These are phyloP conservation scores for Suhomyces taliae DNA, from an alignment of 1,139 yeast genomes.

Conservation along the genomic window DNA sequence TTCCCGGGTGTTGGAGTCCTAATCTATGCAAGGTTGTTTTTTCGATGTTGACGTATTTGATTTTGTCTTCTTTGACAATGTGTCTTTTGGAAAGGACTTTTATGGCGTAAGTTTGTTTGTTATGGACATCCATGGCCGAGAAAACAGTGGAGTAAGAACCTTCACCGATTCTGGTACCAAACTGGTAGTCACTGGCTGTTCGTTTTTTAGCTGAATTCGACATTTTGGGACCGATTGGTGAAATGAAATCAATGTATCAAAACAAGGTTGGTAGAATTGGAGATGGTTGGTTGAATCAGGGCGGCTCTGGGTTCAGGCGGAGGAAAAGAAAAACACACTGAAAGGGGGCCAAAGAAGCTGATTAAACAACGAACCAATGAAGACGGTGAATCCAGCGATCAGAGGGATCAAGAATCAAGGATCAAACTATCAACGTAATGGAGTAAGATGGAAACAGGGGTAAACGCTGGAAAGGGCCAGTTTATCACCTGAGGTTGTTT, in stretches of 20 bases:
- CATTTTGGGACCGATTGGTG: background rate
- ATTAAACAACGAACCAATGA: no score
- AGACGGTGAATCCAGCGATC: no score
- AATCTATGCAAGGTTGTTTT: conserved; percentile 71
- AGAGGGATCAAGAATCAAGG: no score
- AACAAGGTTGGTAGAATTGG: background rate
- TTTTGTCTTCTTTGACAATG: conserved; percentile 75
- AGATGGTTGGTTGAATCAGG: background rate
- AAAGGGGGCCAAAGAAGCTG: no score
- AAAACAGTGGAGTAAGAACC: conserved; percentile 81
- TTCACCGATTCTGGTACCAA: conserved; percentile 74
- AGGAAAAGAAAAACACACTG: no score
- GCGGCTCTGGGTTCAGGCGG: no score
- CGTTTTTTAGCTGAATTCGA: conserved; percentile 17
- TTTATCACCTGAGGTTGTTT: no score
- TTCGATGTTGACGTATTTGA: conserved; percentile 77
- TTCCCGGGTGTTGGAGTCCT: conserved; percentile 65
- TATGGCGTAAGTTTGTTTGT: conserved; percentile 64
- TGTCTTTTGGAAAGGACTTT: conserved; percentile 74
- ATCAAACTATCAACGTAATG: no score
- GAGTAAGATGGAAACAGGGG: no score
- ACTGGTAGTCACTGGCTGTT: conserved; percentile 66
- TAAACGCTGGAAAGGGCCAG: no score
- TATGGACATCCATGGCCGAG: conserved; percentile 61
- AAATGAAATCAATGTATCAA: background rate